Evolutionary conservation across 2,329 filamentous ascomycete genomes (phyloP).

Genomic region (Ilyonectria robusta): DNA sequence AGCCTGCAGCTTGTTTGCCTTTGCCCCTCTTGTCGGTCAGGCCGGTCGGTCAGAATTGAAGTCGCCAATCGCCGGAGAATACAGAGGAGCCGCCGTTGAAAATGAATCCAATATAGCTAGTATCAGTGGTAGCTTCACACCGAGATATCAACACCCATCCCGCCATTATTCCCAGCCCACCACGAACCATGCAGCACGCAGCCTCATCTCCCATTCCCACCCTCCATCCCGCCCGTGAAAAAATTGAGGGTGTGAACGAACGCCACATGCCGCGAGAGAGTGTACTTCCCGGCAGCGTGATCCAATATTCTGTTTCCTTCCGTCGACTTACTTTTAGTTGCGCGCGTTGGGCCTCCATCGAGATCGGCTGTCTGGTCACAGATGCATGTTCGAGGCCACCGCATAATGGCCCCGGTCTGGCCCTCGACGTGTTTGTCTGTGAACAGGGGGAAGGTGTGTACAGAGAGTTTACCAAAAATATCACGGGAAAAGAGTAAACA

Average conservation of each 20-base stretch:
- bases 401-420: neutral
- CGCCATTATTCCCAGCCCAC: neutral
- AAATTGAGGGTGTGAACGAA: neutral
- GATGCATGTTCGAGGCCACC: slow-evolving; percentile 2
- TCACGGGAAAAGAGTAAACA: too few relatives aligned
- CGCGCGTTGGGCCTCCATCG: neutral
- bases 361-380: neutral
- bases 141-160: neutral
- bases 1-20: neutral
- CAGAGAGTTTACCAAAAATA: too few relatives aligned
- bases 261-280: neutral
- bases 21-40: neutral
- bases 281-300: neutral
- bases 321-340: neutral
- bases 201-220: neutral
- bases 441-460: neutral
- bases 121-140: neutral
- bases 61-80: neutral
- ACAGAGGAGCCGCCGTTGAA: neutral
- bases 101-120: neutral
- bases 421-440: neutral
- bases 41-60: neutral
- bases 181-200: neutral
- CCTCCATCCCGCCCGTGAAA: neutral
- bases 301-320: neutral